Percentiles rank a stretch among this genome's conserved stretches.
Evolutionary conservation across 2,329 filamentous ascomycete species (phyloP).

Genomic region (Nemania sp.): DNA sequence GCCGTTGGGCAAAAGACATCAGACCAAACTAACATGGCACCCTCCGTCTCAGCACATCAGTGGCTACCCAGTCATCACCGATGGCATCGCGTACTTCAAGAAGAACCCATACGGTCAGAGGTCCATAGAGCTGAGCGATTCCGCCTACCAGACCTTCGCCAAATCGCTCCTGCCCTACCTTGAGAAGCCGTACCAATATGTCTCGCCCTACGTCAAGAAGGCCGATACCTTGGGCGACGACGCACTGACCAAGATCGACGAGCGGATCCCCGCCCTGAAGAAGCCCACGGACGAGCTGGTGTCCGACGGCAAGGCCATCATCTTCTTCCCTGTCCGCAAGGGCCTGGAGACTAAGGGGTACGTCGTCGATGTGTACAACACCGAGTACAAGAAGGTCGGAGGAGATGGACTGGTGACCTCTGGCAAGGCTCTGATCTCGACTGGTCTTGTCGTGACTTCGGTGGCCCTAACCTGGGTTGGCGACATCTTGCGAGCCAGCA

Average conservation of each 20-base stretch:
- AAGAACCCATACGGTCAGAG: slow-evolving; percentile 81
- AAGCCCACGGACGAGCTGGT: slow-evolving; percentile 75
- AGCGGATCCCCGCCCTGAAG: slow-evolving; percentile 73
- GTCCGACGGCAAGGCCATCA: slow-evolving; percentile 63
- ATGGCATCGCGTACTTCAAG: slow-evolving; percentile 78
- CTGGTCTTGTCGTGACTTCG: slow-evolving; percentile 67
- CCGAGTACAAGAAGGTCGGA: slow-evolving; percentile 66
- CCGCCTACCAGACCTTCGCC: slow-evolving; percentile 76
- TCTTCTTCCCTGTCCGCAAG: slow-evolving; percentile 66
- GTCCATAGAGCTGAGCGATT: slow-evolving; percentile 75
- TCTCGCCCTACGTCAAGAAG: slow-evolving; percentile 82
- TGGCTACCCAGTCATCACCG: slow-evolving; percentile 81
- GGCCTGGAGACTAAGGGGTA: slow-evolving; percentile 66
- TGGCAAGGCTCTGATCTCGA: slow-evolving; percentile 71
- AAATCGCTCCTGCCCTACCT: slow-evolving; percentile 80
- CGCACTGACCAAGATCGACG: slow-evolving; percentile 71
- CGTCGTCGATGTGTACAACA: slow-evolving; percentile 59
- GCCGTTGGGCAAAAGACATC: not conserved
- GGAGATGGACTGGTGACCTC: slow-evolving; percentile 67
- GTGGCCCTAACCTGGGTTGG: slow-evolving; percentile 67
- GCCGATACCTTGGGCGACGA: slow-evolving; percentile 78
- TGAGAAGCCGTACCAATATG: slow-evolving; percentile 76
- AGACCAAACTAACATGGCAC: slow-evolving; percentile 3
- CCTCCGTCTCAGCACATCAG: slow-evolving; percentile 69
- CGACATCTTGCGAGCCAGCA: slow-evolving; percentile 63